phyloP scores from a whole-genome alignment of 768 basidiomycete genomes.

The Boletus reticulatus region DNA sequence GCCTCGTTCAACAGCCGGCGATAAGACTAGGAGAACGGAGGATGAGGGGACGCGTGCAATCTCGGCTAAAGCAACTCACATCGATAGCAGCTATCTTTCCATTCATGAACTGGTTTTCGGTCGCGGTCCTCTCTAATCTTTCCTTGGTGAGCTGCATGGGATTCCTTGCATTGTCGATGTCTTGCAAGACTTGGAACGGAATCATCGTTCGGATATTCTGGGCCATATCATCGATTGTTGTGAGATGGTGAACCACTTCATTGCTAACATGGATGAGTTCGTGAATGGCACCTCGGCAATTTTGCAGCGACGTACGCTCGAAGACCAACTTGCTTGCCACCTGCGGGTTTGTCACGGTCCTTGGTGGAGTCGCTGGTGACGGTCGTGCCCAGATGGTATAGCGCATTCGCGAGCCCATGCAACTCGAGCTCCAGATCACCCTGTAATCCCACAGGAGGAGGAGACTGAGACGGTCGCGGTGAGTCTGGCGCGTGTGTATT shows the following conservation, averaged over 20 bases:
- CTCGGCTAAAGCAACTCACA: conserved; percentile 37
- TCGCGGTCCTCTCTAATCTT: conserved; percentile 76
- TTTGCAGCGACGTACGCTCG: conserved; percentile 52
- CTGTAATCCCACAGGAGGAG: conserved; percentile 62
- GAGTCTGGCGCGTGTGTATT: conserved; percentile 39
- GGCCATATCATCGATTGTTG: conserved; percentile 66
- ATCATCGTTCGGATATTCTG: conserved; percentile 61
- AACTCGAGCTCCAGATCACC: conserved; percentile 78
- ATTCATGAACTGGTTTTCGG: conserved; percentile 91
- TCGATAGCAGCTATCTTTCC: conserved; percentile 80
- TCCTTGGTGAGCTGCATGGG: conserved; percentile 82
- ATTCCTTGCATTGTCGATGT: conserved; percentile 78
- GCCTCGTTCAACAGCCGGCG: conserved; percentile 65
- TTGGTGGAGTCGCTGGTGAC: conserved; percentile 82
- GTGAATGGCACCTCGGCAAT: neutral
- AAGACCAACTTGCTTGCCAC: conserved; percentile 73
- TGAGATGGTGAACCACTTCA: conserved; percentile 68
- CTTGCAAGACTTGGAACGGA: conserved; percentile 71
- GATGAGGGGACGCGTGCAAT: conserved; percentile 35
- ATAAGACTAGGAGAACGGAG: conserved; percentile 53
- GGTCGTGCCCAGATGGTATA: conserved; percentile 81
- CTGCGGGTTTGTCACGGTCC: conserved; percentile 68
- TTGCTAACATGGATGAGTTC: conserved; percentile 44
- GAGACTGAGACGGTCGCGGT: conserved; percentile 72
- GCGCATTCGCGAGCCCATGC: conserved; percentile 69